phyloP scores from a whole-genome alignment of 371 early-diverging fungal genomes.

The Mortierella sp. region DNA sequence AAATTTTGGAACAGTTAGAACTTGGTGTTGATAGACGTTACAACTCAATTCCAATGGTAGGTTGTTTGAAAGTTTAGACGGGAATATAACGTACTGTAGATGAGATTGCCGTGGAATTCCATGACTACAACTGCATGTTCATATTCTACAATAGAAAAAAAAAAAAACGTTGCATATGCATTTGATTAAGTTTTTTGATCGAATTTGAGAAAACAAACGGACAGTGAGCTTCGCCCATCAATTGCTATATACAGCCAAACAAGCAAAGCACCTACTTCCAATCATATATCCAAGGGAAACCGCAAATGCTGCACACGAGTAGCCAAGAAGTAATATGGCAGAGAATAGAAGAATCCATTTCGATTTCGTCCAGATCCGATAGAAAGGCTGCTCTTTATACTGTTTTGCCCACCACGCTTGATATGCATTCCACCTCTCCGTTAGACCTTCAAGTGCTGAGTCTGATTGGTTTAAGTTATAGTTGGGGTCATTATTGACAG shows the following conservation, averaged over 20 bases:
- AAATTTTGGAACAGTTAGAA: background rate
- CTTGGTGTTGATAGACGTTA: background rate
- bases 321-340: slow-evolving; percentile 24
- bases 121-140: slow-evolving; percentile 37
- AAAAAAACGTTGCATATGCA: background rate
- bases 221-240: background rate
- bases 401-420: slow-evolving; percentile 45
- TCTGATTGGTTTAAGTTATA: slow-evolving; percentile 45
- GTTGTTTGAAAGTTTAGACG: background rate
- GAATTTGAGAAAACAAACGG: background rate
- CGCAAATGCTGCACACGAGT: slow-evolving; percentile 33
- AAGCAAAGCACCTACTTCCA: slow-evolving; percentile 23
- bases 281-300: slow-evolving; percentile 32
- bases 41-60: background rate
- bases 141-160: slow-evolving; percentile 17
- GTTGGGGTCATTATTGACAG: slow-evolving; percentile 1
- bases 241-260: background rate
- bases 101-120: slow-evolving; percentile 41
- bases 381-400: slow-evolving; percentile 44
- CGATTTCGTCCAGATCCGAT: slow-evolving; percentile 45
- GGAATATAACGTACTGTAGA: slow-evolving; percentile 34
- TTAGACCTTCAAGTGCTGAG: slow-evolving; percentile 39
- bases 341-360: slow-evolving; percentile 50
- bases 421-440: slow-evolving; percentile 47
- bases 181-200: background rate